Percentiles rank a stretch among this genome's conserved stretches.
Conservation (phyloP, 495 filamentous ascomycete species). For the Penicillium verhagenii region DNA sequence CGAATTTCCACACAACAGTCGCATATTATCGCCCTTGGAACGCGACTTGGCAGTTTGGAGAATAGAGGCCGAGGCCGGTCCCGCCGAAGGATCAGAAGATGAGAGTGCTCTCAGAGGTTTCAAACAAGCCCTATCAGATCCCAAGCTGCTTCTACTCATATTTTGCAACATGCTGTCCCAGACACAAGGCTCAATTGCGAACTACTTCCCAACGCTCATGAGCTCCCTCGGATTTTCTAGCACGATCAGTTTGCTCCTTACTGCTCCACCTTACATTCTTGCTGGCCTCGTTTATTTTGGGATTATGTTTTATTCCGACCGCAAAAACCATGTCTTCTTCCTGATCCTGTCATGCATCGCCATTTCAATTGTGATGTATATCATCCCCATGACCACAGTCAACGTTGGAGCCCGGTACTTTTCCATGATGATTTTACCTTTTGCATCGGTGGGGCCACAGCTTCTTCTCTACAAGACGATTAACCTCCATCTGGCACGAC, state of each 20-base stretch:
- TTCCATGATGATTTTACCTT: constrained; percentile 29
- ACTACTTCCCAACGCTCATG: constrained; percentile 82
- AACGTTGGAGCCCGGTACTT: constrained; percentile 30
- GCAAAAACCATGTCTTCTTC: constrained; percentile 23
- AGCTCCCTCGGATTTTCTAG: constrained; percentile 61
- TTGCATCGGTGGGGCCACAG: constrained; percentile 31
- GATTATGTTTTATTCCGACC: constrained; percentile 29
- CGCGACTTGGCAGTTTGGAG: constrained; percentile 30
- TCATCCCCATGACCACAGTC: constrained; percentile 23
- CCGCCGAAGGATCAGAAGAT: constrained; percentile 24
- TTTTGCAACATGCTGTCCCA: constrained; percentile 31
- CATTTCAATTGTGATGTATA: constrained; percentile 26
- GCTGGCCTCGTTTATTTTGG: constrained; percentile 24
- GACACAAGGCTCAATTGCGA: constrained; percentile 35
- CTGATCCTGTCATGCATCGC: constrained; percentile 22
- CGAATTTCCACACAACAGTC: constrained; percentile 33
- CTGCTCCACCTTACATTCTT: constrained; percentile 25
- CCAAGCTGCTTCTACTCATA: constrained; percentile 25
- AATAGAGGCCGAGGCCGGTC: constrained; percentile 30
- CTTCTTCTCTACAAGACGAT: constrained; percentile 31
- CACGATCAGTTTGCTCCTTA: constrained; percentile 48
- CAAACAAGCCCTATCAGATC: constrained; percentile 21
- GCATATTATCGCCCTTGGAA: constrained; percentile 20
- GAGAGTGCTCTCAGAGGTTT: constrained; percentile 21
- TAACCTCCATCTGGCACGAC: constrained; percentile 29